Evolutionary conservation across 2,329 filamentous ascomycete genomes (phyloP), one percentile per base, ranked within the genome.

Genomic region (Achaetomium macrosporum): DNA sequence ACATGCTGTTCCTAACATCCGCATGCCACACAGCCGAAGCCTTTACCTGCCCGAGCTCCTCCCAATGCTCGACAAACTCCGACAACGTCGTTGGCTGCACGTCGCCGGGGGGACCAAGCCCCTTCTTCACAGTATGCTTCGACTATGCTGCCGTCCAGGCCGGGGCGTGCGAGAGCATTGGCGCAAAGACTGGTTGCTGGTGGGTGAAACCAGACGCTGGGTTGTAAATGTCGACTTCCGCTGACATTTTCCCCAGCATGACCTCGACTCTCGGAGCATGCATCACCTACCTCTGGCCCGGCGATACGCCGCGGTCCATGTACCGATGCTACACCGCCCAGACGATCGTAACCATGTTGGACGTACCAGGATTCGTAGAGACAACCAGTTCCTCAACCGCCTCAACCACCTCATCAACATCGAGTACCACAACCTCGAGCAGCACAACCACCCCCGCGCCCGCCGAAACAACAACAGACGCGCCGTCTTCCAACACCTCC

Each of bases 251-350:
- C 4, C 10, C 20, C 36, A 60, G 57, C 45, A 30, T 43, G 30
- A 52, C 56, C 4, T 29, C 56, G 5, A 47, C 49, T 5, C 45
- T 60, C 19, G 63, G 63, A 1, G 66, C 65, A 11, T 73, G 71
- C 57, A 66, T 65, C 3, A 72, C 68, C 0, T 70, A 67, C 50
- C 47, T 71, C 43, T 73, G 70, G 69, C 65, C 66, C 0, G 68
- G 66, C 39, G 16, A 58, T 1, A 64, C 69, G 0, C 48, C 59
- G 4, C 64, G 65, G 17, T 68, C 62, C 50, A 71, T 71, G 69
- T 71, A 66, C 54, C 63, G 66, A 13, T 73, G 71, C 55, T 63
- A 65, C 50, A 53, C 58, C 11, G 53, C 52, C 0, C 53, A 64
- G 1, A 61, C 63, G 0, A 53, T 69, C 30, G 44, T 69, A 30